Base-by-base conservation (phyloP, 495 filamentous ascomycete species). In the Talaromyces ruber region DNA sequence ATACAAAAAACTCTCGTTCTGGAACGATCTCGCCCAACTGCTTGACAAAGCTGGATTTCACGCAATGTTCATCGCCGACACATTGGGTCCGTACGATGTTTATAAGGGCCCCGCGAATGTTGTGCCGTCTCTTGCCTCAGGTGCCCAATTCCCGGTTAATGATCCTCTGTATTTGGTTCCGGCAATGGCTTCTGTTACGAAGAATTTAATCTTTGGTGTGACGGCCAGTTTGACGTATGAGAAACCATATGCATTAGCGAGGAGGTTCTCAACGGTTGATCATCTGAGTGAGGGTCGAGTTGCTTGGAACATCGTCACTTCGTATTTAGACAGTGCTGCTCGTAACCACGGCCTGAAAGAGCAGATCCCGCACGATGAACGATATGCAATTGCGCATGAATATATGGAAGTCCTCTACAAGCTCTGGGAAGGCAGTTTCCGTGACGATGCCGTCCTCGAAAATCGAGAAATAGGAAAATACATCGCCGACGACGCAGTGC, bases 401-500 rank as follows among this genome's bases (percentile, higher is more conserved):
- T 87, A 86, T 66, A 68, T 86, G 54, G 68, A 75, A 21, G 82
- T 86, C 6, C 75, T 87, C 54, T 86, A 86, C 72, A 85, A 84
- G 66, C 79, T 87, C 12, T 78, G 80, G 66, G 78, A 85, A 65
- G 80, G 79, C n/a, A 84, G 81, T 7, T 85, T 84, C 77, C 75
- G 81, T 11, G 79, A 84, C 60, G 83, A 85, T 56, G 81, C 84
- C 24, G 77, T 86, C 8, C 62, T 76, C 9, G 76, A 76, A 1
- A 76, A 87, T 62, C 74, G 78, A 37, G 65, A 74, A 25, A 62
- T 51, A 0, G 78, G 79, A 6, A 67, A 78, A 47, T 84, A 82
- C 67, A 79, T 79, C 7, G 75, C 80, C 11, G 80, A 79, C 1
- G 67, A 77, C 18, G 75, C 73, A 6, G 79, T 86, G 9, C 67